Evolutionary conservation across 192 early-diverging fungal species (phyloP).

Genomic region (Backusella psychrophila): DNA sequence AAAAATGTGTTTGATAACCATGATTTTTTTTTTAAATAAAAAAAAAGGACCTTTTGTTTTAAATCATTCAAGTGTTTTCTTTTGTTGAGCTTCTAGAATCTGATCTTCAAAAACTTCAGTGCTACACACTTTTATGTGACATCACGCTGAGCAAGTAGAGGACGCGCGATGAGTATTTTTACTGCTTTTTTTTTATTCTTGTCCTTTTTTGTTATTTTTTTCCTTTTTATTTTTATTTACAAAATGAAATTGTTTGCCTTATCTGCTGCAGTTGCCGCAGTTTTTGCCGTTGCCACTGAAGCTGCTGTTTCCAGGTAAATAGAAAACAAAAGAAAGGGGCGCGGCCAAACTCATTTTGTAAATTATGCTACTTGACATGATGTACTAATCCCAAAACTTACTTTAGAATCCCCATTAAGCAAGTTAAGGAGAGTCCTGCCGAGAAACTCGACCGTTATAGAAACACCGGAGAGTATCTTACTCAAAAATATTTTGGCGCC

Average conservation of each 20-base stretch:
- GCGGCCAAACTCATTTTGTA: background rate
- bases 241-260: slow-evolving; percentile 2
- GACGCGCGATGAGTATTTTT: background rate
- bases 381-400: background rate
- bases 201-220: background rate
- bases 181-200: background rate
- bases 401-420: slow-evolving; percentile 62
- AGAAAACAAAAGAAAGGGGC: background rate
- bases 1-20: background rate
- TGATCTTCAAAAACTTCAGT: background rate
- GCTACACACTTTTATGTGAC: background rate
- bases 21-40: slow-evolving; percentile 7
- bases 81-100: background rate
- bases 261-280: slow-evolving; percentile 13
- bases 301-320: slow-evolving; percentile 21
- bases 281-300: slow-evolving; percentile 14
- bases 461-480: slow-evolving; percentile 61
- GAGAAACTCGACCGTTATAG: slow-evolving; percentile 61
- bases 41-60: background rate
- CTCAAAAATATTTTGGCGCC: slow-evolving; percentile 77
- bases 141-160: background rate
- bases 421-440: slow-evolving; percentile 57
- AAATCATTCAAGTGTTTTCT: background rate
- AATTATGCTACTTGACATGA: background rate
- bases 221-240: background rate